Percentiles rank a stretch among this genome's conserved stretches.
Evolutionary conservation across 2,329 filamentous ascomycete genomes (phyloP).

Genomic region (Ophiostoma piceae): DNA sequence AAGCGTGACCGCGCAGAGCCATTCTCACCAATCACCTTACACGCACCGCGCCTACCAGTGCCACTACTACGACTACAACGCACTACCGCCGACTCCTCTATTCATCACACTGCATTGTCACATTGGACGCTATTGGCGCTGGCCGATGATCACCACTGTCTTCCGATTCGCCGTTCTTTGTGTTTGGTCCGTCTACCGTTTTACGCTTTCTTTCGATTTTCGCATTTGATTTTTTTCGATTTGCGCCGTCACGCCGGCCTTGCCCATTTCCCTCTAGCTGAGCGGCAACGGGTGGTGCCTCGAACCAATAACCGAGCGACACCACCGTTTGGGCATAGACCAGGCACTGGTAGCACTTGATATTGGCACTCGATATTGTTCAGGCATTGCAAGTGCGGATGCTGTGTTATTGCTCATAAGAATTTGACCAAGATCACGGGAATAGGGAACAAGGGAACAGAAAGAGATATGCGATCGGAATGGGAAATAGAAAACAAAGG

Average conservation of each 20-base stretch:
- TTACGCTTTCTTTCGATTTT: neutral
- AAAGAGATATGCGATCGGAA: neutral
- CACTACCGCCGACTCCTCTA: constrained; percentile 8
- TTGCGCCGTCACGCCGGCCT: constrained; percentile 9
- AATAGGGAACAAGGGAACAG: neutral
- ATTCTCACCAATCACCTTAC: constrained; percentile 15
- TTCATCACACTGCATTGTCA: constrained; percentile 14
- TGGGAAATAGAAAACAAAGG: neutral
- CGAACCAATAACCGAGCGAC: neutral
- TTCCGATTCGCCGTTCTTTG: neutral
- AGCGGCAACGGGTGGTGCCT: constrained; percentile 10
- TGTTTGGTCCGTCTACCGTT: neutral
- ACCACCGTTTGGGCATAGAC: constrained; percentile 6
- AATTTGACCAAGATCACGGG: neutral
- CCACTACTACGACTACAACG: too few species aligned
- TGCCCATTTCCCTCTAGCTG: constrained; percentile 10
- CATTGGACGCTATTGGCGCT: neutral
- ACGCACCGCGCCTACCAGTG: constrained; percentile 3
- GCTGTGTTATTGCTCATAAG: neutral
- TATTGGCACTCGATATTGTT: neutral
- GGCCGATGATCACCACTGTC: neutral
- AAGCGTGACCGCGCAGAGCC: neutral
- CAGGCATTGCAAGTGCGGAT: neutral
- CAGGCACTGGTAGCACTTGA: neutral
- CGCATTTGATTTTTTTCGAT: neutral